Percentiles rank a stretch among this genome's conserved stretches.
Evolutionary conservation across 805 yeast species (phyloP).

Genomic region (Jamesozyma gamospora): DNA sequence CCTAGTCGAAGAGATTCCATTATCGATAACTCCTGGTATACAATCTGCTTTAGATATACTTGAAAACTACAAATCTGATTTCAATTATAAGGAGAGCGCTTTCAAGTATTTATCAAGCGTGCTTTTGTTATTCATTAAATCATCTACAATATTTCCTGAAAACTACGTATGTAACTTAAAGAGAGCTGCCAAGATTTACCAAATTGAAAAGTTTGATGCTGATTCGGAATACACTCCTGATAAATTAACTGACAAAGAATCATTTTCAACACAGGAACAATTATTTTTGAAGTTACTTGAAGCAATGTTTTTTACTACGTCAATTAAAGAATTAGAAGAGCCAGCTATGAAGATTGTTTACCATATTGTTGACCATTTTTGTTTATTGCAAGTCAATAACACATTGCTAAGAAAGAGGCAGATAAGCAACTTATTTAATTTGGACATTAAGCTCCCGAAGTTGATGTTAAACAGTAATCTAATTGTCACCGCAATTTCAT

Average conservation of each 20-base stretch:
- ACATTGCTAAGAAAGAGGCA: conserved; percentile 60
- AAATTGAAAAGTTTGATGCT: conserved; percentile 17
- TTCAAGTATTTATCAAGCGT: conserved; percentile 60
- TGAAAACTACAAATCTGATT: conserved; percentile 47
- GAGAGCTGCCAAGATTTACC: conserved; percentile 38
- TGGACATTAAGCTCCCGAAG: conserved; percentile 71
- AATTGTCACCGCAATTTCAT: conserved; percentile 62
- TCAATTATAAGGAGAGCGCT: conserved; percentile 67
- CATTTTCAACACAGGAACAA: conserved; percentile 52
- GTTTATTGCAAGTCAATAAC: conserved; percentile 66
- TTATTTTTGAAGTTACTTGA: conserved; percentile 56
- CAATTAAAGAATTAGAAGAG: conserved; percentile 59
- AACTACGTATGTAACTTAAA: conserved; percentile 36
- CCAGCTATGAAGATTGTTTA: conserved; percentile 56
- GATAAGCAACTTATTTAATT: conserved; percentile 58
- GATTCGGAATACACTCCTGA: conserved; percentile 33
- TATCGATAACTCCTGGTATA: conserved; percentile 77
- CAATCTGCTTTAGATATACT: conserved; percentile 66
- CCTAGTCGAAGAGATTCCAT: conserved; percentile 46
- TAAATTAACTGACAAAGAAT: conserved; percentile 37
- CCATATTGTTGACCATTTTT: conserved; percentile 68
- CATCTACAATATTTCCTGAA: conserved; percentile 33
- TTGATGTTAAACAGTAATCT: conserved; percentile 59
- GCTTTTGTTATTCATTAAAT: conserved; percentile 51
- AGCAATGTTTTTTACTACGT: conserved; percentile 63